Evolutionary conservation across 768 basidiomycete genomes (phyloP).

Genomic region (Lactifluus volemus): DNA sequence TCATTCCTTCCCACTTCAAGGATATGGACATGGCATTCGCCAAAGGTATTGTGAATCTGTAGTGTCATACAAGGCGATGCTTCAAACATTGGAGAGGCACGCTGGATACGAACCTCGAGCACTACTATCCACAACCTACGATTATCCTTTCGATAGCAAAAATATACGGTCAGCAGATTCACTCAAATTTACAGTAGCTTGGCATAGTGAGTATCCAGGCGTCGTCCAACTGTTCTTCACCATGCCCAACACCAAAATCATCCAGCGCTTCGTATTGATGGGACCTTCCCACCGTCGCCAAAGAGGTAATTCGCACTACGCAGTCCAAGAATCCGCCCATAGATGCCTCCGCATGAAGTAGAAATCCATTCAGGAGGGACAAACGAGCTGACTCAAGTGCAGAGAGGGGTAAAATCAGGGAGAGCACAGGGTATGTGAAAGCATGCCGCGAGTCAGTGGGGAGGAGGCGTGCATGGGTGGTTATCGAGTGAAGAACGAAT

Average conservation of each 20-base stretch:
- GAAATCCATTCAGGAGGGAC: slow-evolving; percentile 27
- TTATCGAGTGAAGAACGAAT: slow-evolving; percentile 15
- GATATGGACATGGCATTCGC: slow-evolving; percentile 55
- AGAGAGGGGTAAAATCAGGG: slow-evolving; percentile 43
- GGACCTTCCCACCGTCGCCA: slow-evolving; percentile 4
- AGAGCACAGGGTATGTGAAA: slow-evolving; percentile 2
- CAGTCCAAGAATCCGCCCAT: slow-evolving; percentile 37
- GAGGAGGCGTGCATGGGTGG: neutral
- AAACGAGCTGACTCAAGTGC: slow-evolving; percentile 40
- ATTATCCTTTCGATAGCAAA: slow-evolving; percentile 38
- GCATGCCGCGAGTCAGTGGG: neutral
- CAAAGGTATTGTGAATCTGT: slow-evolving; percentile 68
- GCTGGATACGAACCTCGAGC: slow-evolving; percentile 41
- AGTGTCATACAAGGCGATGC: neutral
- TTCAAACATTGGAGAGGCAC: neutral
- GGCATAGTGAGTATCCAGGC: slow-evolving; percentile 75
- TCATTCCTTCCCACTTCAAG: slow-evolving; percentile 39
- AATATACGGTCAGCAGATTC: slow-evolving; percentile 64
- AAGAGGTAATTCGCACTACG: slow-evolving; percentile 29
- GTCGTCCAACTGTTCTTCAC: slow-evolving; percentile 31
- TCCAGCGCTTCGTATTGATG: slow-evolving; percentile 32
- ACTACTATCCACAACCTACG: slow-evolving; percentile 35
- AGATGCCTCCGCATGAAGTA: slow-evolving; percentile 27
- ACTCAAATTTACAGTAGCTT: slow-evolving; percentile 53
- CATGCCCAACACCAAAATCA: slow-evolving; percentile 23